These are phyloP conservation scores for Aureobasidium namibiae DNA, from an alignment of 2,329 filamentous ascomycete species.

Conservation along the genomic window DNA sequence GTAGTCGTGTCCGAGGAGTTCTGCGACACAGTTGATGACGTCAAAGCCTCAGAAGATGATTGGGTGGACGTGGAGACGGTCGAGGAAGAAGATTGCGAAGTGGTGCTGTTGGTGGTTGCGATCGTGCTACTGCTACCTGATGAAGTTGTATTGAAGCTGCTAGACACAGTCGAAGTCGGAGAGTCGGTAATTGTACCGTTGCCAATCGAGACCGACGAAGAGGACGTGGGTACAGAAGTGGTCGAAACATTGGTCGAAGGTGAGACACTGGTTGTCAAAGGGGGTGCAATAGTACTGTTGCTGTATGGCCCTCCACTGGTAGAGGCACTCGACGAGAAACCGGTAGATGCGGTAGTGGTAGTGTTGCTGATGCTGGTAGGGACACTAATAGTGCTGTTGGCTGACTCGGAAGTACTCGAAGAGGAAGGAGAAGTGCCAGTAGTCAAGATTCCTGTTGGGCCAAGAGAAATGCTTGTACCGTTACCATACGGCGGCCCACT, in stretches of 20 bases:
- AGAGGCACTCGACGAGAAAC: background rate
- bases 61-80: too few species aligned
- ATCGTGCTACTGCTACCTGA: too few species aligned
- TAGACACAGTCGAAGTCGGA: background rate
- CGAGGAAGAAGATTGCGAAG: background rate
- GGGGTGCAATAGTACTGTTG: background rate
- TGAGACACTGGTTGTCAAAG: background rate
- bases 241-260: background rate
- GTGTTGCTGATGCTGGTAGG: background rate
- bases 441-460: too few species aligned
- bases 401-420: background rate
- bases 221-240: background rate
- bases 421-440: too few species aligned
- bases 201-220: background rate
- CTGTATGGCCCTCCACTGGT: background rate
- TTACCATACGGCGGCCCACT: too few species aligned
- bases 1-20: background rate
- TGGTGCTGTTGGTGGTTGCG: background rate
- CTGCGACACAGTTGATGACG: background rate
- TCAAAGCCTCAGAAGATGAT: too few species aligned
- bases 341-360: background rate
- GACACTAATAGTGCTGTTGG: background rate
- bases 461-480: too few species aligned
- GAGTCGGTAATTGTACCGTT: background rate
- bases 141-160: background rate